These are phyloP conservation scores for Helianthus tuberosus DNA, from an alignment of 129 eudicot species.

Conservation along the genomic window DNA sequence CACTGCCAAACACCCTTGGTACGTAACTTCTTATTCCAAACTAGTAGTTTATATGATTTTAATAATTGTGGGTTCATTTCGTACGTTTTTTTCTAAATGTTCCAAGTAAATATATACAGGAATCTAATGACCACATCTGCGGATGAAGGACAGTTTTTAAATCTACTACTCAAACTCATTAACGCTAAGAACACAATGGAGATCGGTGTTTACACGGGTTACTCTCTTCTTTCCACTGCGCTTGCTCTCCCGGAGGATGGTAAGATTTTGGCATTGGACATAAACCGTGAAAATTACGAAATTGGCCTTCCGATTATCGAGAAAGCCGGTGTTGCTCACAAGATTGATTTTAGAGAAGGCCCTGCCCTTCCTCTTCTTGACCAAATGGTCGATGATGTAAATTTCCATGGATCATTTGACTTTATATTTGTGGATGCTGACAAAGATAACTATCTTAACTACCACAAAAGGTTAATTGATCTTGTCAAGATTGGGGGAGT, in stretches of 20 bases:
- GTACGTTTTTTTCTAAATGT: background rate
- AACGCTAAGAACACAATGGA: conserved; percentile 58
- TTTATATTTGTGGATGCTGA: conserved; percentile 40
- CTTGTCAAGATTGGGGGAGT: conserved; percentile 33
- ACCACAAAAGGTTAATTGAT: conserved; percentile 38
- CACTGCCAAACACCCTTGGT: conserved; percentile 57
- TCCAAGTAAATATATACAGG: conserved; percentile 24
- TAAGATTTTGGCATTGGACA: conserved; percentile 44
- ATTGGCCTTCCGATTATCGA: conserved; percentile 39
- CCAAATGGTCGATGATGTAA: conserved; percentile 29
- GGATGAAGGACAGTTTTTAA: conserved; percentile 61
- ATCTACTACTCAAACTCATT: conserved; percentile 45
- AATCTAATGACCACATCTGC: conserved; percentile 62
- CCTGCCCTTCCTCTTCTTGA: conserved; percentile 40
- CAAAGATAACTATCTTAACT: conserved; percentile 41
- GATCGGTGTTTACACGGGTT: conserved; percentile 60
- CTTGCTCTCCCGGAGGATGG: conserved; percentile 61
- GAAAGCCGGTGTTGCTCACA: conserved; percentile 39
- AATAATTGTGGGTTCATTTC: background rate
- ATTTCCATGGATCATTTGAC: conserved; percentile 40
- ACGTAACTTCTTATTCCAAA: background rate
- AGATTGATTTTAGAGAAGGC: conserved; percentile 44
- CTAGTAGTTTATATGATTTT: background rate
- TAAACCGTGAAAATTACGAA: conserved; percentile 33
- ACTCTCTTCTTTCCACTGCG: conserved; percentile 60